These are phyloP conservation scores for Schizochytrium sp. DNA, from an alignment of 108 stramenopile genomes.

Conservation along the genomic window DNA sequence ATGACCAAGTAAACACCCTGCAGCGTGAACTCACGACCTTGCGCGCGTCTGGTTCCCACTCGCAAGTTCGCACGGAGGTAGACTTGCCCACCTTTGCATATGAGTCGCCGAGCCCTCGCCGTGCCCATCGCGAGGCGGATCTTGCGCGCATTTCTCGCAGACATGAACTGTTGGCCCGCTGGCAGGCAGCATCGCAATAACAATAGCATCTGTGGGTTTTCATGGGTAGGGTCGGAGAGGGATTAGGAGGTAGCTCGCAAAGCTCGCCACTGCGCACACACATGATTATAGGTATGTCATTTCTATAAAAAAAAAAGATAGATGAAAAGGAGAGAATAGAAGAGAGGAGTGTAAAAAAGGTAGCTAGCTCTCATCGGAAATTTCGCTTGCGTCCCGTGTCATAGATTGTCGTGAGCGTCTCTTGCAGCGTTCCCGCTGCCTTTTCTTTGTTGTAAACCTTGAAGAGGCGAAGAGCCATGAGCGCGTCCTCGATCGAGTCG, in stretches of 20 bases:
- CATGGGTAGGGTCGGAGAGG: no score
- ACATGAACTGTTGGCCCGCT: not conserved
- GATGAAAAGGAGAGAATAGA: not conserved
- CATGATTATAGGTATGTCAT: not conserved
- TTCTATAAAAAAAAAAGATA: no score
- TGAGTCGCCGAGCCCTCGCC: not conserved
- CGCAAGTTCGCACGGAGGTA: not conserved
- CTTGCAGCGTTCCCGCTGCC: not conserved
- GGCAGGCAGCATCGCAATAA: not conserved
- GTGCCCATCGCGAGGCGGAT: not conserved
- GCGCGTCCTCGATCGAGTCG: constrained; percentile 87
- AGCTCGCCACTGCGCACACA: not conserved
- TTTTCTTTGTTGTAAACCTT: not conserved
- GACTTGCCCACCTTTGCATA: not conserved
- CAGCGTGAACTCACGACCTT: not conserved
- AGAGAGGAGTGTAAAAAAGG: not conserved
- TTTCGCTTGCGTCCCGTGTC: not conserved
- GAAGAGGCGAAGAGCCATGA: constrained; percentile 63
- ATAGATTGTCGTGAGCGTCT: not conserved
- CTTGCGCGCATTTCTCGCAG: not conserved
- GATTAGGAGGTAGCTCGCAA: not conserved
- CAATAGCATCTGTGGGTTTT: not conserved
- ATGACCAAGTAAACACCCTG: not conserved
- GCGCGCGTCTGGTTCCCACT: not conserved
- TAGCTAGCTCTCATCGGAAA: not conserved